These are phyloP conservation scores for Debaryomycetaceae sp. DNA, from an alignment of 1,139 yeast genomes.

Conservation along the genomic window DNA sequence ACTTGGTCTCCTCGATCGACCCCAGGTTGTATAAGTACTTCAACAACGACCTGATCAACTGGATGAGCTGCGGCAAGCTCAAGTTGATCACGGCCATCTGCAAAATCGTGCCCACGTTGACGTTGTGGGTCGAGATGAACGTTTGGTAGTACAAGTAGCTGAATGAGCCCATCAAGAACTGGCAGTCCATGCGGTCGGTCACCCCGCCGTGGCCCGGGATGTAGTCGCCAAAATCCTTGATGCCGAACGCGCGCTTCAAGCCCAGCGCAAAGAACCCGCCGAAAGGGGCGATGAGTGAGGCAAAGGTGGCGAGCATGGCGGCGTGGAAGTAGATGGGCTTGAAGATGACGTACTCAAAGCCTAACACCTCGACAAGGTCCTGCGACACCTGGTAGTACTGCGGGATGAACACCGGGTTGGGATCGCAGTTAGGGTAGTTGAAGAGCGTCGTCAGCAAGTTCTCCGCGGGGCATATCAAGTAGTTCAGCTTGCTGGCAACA, in stretches of 20 bases:
- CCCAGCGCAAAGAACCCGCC: conserved; percentile 99
- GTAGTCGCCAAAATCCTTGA: conserved; percentile 88
- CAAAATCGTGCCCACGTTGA: conserved; percentile 67
- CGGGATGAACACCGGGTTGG: conserved; percentile 82
- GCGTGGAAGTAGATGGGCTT: conserved; percentile 92
- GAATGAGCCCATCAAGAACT: conserved; percentile 95
- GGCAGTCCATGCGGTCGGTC: conserved; percentile 97
- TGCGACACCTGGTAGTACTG: conserved; percentile 76
- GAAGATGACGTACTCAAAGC: conserved; percentile 48
- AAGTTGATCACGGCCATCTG: conserved; percentile 75
- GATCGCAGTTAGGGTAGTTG: conserved; percentile 59
- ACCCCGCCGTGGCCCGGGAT: conserved; percentile 99
- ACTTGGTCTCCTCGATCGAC: conserved; percentile 31
- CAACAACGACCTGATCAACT: conserved; percentile 57
- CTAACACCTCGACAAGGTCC: conserved; percentile 46
- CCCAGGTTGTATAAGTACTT: conserved; percentile 60
- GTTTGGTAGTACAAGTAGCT: conserved; percentile 90
- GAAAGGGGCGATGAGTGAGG: conserved; percentile 95
- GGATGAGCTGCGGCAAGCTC: conserved; percentile 60
- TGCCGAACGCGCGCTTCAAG: conserved; percentile 92
- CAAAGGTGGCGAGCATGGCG: conserved; percentile 83
- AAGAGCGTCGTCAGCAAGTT: conserved; percentile 53
- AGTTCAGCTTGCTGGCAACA: conserved; percentile 60
- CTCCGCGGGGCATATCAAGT: conserved; percentile 83
- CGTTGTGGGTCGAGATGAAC: conserved; percentile 70